Evolutionary conservation across 805 yeast genomes (phyloP).

Genomic region (Candida parachauliodes): DNA sequence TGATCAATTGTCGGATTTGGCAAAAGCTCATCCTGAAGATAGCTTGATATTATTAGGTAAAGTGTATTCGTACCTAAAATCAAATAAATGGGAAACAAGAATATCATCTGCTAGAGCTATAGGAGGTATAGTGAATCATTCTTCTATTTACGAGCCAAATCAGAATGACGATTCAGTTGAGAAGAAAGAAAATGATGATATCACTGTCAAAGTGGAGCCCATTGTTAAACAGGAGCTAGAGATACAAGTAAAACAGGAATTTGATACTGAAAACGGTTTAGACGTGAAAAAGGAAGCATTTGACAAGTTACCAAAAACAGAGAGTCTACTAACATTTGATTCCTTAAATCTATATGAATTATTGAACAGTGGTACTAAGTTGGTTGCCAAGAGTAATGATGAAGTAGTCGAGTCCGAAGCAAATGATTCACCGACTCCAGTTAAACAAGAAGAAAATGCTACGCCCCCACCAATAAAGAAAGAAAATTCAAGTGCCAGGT

Average conservation of each 20-base stretch:
- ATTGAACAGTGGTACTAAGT: constrained; percentile 47
- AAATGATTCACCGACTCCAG: constrained; percentile 9
- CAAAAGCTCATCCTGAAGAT: constrained; percentile 93
- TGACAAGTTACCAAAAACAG: constrained; percentile 6
- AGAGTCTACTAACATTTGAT: constrained; percentile 30
- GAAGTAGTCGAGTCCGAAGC: constrained; percentile 11
- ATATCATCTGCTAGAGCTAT: constrained; percentile 91
- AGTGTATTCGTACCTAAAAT: constrained; percentile 82
- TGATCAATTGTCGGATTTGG: constrained; percentile 91
- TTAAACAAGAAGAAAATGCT: constrained; percentile 10
- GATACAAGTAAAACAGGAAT: constrained; percentile 11
- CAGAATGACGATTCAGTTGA: constrained; percentile 22
- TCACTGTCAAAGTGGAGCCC: constrained; percentile 17
- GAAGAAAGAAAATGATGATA: constrained; percentile 17
- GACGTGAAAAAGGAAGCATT: constrained; percentile 9
- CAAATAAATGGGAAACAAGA: constrained; percentile 93
- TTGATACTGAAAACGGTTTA: no score
- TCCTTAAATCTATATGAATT: constrained; percentile 50
- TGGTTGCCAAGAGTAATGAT: constrained; percentile 49
- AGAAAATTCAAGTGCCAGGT: constrained; percentile 60
- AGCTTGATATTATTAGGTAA: constrained; percentile 76
- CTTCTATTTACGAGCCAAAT: constrained; percentile 84
- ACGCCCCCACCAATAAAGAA: constrained; percentile 17
- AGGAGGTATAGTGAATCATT: constrained; percentile 84
- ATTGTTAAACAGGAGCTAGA: constrained; percentile 2